Evolutionary conservation across 129 eudicot genomes (phyloP).

Genomic region (Flaveria trinervia): DNA sequence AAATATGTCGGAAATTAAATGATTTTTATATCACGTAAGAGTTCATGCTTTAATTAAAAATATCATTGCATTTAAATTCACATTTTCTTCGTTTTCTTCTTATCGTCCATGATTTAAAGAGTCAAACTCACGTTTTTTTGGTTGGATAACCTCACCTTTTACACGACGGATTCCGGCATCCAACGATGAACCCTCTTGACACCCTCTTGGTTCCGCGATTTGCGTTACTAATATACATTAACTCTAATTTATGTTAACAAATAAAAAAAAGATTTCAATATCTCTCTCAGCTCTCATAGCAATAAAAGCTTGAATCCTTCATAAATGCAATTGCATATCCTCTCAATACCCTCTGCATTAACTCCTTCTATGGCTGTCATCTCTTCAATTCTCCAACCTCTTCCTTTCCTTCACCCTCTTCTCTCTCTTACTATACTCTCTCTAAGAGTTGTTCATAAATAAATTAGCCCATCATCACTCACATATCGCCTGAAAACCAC

Average conservation of each 20-base stretch:
- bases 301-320: constrained; percentile 45
- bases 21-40: neutral
- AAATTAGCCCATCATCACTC: constrained; percentile 33
- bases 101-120: neutral
- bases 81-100: neutral
- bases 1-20: neutral
- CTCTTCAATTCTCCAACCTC: constrained; percentile 46
- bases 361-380: constrained; percentile 49
- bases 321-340: constrained; percentile 72
- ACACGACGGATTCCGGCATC: too few species aligned
- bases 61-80: neutral
- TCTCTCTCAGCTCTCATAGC: constrained; percentile 21
- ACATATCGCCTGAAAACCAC: constrained; percentile 35
- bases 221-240: neutral
- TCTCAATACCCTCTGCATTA: constrained; percentile 82
- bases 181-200: neutral
- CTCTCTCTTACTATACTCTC: constrained; percentile 12
- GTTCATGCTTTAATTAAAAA: neutral
- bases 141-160: too few species aligned
- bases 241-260: neutral
- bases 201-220: neutral
- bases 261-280: constrained; percentile 2
- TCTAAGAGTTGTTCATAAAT: constrained; percentile 43
- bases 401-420: constrained; percentile 25
- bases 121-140: neutral